Percentiles rank a stretch among this genome's conserved stretches.
Evolutionary conservation across 805 yeast species (phyloP).

Genomic region (Nakazawaea molendinolei): DNA sequence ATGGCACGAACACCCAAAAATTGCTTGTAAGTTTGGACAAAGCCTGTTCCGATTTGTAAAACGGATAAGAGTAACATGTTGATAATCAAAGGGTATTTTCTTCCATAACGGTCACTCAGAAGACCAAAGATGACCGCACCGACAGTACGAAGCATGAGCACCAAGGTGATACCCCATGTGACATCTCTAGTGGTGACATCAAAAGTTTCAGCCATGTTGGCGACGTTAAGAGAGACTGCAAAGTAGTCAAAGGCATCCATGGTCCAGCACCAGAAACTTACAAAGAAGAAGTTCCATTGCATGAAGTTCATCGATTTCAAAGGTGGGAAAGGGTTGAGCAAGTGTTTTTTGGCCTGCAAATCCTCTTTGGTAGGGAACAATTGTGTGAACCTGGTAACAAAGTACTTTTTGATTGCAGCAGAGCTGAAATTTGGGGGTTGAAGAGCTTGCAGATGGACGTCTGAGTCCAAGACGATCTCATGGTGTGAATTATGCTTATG

Average conservation of each 20-base stretch:
- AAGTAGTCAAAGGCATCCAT: conserved; percentile 64
- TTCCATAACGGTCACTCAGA: conserved; percentile 52
- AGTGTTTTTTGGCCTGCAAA: conserved; percentile 27
- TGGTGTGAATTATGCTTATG: too few relatives aligned
- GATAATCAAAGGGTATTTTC: conserved; percentile 49
- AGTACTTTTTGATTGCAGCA: conserved; percentile 28
- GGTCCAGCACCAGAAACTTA: conserved; percentile 54
- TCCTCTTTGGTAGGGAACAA: conserved; percentile 39
- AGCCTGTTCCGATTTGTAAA: conserved; percentile 58
- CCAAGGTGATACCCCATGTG: conserved; percentile 63
- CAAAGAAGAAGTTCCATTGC: conserved; percentile 50
- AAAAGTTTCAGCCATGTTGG: conserved; percentile 40
- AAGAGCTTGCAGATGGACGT: too few relatives aligned
- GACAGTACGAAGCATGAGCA: conserved; percentile 59
- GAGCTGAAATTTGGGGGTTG: conserved; percentile 25
- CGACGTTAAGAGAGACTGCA: conserved; percentile 44
- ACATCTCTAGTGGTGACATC: conserved; percentile 41
- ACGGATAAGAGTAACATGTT: conserved; percentile 40
- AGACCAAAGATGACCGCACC: conserved; percentile 58
- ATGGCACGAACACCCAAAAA: conserved; percentile 57
- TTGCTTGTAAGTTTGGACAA: conserved; percentile 46
- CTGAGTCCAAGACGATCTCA: too few relatives aligned
- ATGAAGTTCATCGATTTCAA: conserved; percentile 37
- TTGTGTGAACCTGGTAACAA: conserved; percentile 41
- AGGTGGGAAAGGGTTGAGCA: conserved; percentile 58